Base-by-base conservation (phyloP, 2,329 filamentous ascomycete genomes). In the Ramularia endophylla region DNA sequence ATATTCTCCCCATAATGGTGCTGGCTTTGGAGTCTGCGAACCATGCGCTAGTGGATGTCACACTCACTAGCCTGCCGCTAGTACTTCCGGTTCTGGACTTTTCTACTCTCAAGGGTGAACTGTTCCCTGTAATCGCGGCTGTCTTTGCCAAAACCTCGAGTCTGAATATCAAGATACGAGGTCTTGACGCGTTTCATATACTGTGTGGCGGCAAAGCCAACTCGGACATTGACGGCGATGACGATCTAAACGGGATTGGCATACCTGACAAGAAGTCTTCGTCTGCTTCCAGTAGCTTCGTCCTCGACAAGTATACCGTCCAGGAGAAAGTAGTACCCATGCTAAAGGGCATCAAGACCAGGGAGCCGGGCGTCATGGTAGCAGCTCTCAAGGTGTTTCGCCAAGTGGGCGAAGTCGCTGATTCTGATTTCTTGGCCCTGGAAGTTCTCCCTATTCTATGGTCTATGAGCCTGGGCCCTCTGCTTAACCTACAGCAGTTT, bases 291-390 rank as follows among this genome's bases (percentile, higher is more conserved):
- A 82, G 58, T 69, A 74, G 2, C 77, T 75, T 3, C 1, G 89
- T 90, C 3, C 71, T 98, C 19, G 92, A 98, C 68, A 97, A 97
- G 63, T 97, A 92, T 59, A 97, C 92, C 0, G 90, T 98, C 68
- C 92, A 98, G 62, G 92, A 98, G 61, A 97, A 95, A 69, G 85
- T 98, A 25, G 78, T 97, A 0, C 92, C 92, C 0, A 69, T 97
- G 4, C 74, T 98, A 46, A 88, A 86, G 58, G 88, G 75, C 2
- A 97, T 98, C 68, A 97, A 95, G 66, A 98, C 92, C 0, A 97
- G 95, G 61, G 92, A 98, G 62, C 92, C 92, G 0, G 89, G 88
- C 6, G 92, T 98, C 8, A 97, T 97, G 86, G 85, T 97, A 72
- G 89, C 90, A 5, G 84, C 88, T 0, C 71, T 97, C 25, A 83